These are phyloP conservation scores for Collybiopsis luxurians DNA, from an alignment of 768 basidiomycete species.

Conservation along the genomic window DNA sequence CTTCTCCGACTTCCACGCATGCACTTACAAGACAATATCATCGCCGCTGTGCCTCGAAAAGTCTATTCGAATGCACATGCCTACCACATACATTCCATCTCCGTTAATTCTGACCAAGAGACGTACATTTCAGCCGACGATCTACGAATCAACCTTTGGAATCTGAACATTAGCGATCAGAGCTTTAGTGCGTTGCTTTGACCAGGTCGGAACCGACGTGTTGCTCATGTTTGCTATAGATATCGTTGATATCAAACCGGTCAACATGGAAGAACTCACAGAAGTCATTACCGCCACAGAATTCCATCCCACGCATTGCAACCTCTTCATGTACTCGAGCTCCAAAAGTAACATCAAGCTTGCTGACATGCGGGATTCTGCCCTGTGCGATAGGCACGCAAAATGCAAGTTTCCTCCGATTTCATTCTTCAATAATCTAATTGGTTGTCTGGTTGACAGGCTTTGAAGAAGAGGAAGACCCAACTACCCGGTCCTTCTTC, in stretches of 20 bases:
- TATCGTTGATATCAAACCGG: constrained; percentile 99
- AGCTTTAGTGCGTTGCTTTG: constrained; percentile 82
- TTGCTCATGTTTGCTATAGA: constrained; percentile 45
- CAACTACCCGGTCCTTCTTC: constrained; percentile 96
- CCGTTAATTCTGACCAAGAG: constrained; percentile 98
- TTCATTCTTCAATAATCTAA: constrained; percentile 9
- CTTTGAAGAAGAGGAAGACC: constrained; percentile 99
- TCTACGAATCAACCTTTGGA: constrained; percentile 96
- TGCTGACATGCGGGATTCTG: constrained; percentile 98
- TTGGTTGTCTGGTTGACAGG: constrained; percentile 44
- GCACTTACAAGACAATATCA: constrained; percentile 94
- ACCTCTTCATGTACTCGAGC: constrained; percentile 99
- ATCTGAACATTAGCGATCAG: constrained; percentile 96
- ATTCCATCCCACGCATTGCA: constrained; percentile 97
- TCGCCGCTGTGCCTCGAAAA: constrained; percentile 97
- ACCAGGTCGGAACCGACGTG: neutral
- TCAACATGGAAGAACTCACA: constrained; percentile 99
- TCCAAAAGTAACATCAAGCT: constrained; percentile 99
- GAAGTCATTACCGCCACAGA: constrained; percentile 99
- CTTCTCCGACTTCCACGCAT: constrained; percentile 88
- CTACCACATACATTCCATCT: constrained; percentile 99
- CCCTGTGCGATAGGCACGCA: constrained; percentile 92
- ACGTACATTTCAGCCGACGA: constrained; percentile 99
- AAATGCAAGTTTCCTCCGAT: constrained; percentile 73
- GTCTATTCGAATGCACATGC: constrained; percentile 99